Base-by-base conservation (phyloP, 2,329 filamentous ascomycete genomes). In the Pleochaeta shiraiana region DNA sequence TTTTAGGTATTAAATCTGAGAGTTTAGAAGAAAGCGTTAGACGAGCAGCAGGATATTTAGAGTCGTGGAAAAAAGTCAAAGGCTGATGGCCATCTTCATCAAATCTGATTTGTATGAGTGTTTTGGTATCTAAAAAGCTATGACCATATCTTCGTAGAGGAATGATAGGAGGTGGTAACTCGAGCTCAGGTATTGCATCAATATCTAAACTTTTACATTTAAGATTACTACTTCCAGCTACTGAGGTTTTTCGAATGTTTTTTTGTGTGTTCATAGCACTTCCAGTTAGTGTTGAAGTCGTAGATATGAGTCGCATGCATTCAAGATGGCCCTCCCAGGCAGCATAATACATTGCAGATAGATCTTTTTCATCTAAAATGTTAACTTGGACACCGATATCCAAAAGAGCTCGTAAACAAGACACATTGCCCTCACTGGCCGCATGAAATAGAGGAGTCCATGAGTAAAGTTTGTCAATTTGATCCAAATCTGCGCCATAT, bases 381-480 rank as follows among this genome's bases (percentile, higher is more conserved):
- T 85, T 85, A 0, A 87, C 82, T 70, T 95, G 83, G 3, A 87
- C 91, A 7, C 87, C 86, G 67, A 87, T 83, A 64, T 90, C 83
- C 12, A 98, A 79, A 3, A 98, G 79, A 0, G 85, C 88, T 69
- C 90, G 83, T 53, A 98, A 78, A 71, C 91, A 96, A 30, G 87
- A 84, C 1, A 96, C 87, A 72, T 95, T 95, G 26, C 93, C 93
- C 76, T 98, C 93, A 72, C 91, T 95, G 11, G 93, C 93, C 1
- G 93, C 92, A 73, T 98, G 92, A 65, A 98, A 93, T 4, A 98
- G 79, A 0, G 93, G 91, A 1, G 93, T 97, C 93, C 93, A 98
- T 66, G 92, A 90, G 70, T 97, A 97, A 19, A 98, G 79, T 75
- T 95, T 97, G 74, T 98, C 93, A 34, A 89, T 80, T 73, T 97